Conservation (phyloP, 805 yeast genomes). For the Lachancea waltii region DNA sequence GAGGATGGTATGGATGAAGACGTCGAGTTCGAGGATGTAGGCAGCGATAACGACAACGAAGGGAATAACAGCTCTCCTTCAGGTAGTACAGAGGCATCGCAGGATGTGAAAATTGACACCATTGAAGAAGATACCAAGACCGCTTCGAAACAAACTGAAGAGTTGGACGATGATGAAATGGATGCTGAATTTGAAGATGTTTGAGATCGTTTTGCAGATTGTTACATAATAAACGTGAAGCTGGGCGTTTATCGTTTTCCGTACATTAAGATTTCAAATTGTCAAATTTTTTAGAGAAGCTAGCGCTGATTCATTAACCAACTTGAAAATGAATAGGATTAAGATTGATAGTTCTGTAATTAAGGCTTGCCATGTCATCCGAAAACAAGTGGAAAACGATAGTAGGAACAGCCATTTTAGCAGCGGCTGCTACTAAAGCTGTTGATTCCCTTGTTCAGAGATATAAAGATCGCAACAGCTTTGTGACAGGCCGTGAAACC, state of each 20-base stretch:
- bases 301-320: too few species aligned
- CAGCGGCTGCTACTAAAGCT: constrained; percentile 30
- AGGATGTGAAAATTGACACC: constrained; percentile 12
- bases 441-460: constrained; percentile 26
- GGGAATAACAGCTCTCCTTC: constrained; percentile 3
- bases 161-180: constrained; percentile 29
- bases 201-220: background rate
- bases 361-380: background rate
- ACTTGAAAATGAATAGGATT: too few species aligned
- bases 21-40: constrained; percentile 13
- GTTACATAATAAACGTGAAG: too few species aligned
- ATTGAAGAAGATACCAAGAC: constrained; percentile 2
- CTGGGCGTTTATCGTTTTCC: too few species aligned
- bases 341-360: too few species aligned
- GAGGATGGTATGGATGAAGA: constrained; percentile 36
- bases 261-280: too few species aligned
- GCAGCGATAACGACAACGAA: constrained; percentile 13
- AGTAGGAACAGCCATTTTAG: constrained; percentile 29
- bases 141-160: constrained; percentile 9
- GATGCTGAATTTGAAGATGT: constrained; percentile 35
- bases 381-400: constrained; percentile 22
- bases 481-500: constrained; percentile 1
- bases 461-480: constrained; percentile 10
- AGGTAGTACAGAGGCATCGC: constrained; percentile 13
- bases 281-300: too few species aligned